phyloP scores from a whole-genome alignment of 148 eudicot genomes.

The Vaccinium corymbosum region DNA sequence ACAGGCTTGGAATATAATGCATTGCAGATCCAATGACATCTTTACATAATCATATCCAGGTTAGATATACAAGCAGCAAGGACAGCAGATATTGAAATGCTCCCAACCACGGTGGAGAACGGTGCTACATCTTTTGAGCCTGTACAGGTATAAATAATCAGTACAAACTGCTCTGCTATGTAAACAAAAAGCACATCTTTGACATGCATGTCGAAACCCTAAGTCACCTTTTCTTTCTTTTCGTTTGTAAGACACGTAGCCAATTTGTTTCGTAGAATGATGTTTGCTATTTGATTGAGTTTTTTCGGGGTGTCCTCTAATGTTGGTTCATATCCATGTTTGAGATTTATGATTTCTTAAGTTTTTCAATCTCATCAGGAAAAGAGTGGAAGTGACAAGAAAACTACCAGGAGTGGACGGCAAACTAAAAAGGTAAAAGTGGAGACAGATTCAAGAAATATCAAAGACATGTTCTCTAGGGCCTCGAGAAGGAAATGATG shows the following conservation, averaged over 20 bases:
- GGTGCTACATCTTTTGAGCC: slow-evolving; percentile 25
- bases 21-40: not conserved
- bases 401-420: slow-evolving; percentile 39
- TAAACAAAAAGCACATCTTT: not conserved
- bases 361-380: slow-evolving; percentile 33
- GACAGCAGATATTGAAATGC: slow-evolving; percentile 15
- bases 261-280: not conserved
- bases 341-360: not conserved
- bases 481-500: slow-evolving; percentile 59
- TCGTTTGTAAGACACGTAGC: too few species aligned
- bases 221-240: not conserved
- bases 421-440: slow-evolving; percentile 72
- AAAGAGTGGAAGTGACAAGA: slow-evolving; percentile 48
- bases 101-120: slow-evolving; percentile 13
- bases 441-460: slow-evolving; percentile 71
- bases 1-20: not conserved
- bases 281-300: not conserved
- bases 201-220: not conserved
- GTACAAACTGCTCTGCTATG: not conserved
- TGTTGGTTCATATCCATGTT: not conserved
- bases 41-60: slow-evolving; percentile 24
- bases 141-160: slow-evolving; percentile 26
- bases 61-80: slow-evolving; percentile 33
- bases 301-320: not conserved
- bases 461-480: slow-evolving; percentile 82